phyloP scores from a whole-genome alignment of 2,329 filamentous ascomycete species.

The Hawksworthiomyces lignivorus region DNA sequence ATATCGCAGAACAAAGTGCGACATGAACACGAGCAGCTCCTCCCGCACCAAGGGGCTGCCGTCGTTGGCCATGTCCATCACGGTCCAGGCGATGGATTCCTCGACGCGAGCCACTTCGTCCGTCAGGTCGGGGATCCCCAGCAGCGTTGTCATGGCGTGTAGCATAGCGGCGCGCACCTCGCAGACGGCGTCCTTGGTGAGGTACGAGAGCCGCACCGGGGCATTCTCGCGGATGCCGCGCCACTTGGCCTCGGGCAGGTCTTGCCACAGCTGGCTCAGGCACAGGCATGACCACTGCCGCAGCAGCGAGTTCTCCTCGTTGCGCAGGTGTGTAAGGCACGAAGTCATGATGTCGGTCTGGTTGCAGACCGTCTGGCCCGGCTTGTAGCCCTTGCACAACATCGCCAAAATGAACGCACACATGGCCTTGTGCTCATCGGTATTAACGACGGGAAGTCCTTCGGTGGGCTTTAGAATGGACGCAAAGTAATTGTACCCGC shows the following conservation, averaged over 20 bases:
- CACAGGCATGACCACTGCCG: conserved; percentile 95
- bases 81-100: conserved; percentile 79
- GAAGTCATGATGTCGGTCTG: conserved; percentile 84
- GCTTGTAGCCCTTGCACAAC: conserved; percentile 90
- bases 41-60: conserved; percentile 91
- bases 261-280: conserved; percentile 88
- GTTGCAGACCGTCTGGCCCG: conserved; percentile 86
- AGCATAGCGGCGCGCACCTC: conserved; percentile 92
- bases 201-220: conserved; percentile 68
- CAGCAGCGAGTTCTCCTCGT: conserved; percentile 79
- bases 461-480: conserved; percentile 81
- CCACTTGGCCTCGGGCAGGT: conserved; percentile 91
- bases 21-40: conserved; percentile 89
- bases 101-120: conserved; percentile 87
- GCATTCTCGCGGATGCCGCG: conserved; percentile 84
- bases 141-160: conserved; percentile 85
- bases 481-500: conserved; percentile 94
- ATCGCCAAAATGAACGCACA: conserved; percentile 96
- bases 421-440: conserved; percentile 95
- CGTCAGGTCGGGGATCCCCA: conserved; percentile 87
- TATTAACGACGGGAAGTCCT: conserved; percentile 75
- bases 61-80: conserved; percentile 87
- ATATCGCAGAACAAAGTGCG: conserved; percentile 82
- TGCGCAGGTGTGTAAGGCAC: conserved; percentile 74
- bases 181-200: conserved; percentile 78